Base-by-base conservation (phyloP, 129 eudicot species). In the Helianthus tuberosus region DNA sequence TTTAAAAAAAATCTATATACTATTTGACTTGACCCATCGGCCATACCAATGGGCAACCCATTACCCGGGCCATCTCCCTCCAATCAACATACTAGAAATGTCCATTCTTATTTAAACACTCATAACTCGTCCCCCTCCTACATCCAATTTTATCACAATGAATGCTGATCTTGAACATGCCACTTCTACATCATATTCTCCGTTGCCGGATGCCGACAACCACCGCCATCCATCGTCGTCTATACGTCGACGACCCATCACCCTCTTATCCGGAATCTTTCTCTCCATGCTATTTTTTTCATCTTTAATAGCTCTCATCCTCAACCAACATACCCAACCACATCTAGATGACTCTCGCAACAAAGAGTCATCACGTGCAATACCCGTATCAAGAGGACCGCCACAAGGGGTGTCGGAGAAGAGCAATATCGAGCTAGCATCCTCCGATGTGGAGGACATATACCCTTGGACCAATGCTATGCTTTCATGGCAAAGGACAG, bases 401-500 rank as follows among this genome's bases (percentile, higher is more conserved):
- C 25, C 87, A 16, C 82, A 84, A 44, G 95, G 97, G 11, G 97
- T 88, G 76, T 91, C 97, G 75, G 94, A 88, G 62, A 91, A 91
- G 82, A 60, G 43, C 32, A 79, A 77, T 62, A 72, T 80, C 82
- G 82, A 74, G 80, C 57, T 47, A 55, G 16, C 48, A 51, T 75
- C 80, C 43, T 59, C 78, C 58, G 84, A 11, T 72, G 61, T 51
- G 59, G 86, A 29, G 5, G 59, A 73, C 68, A 27, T 29, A 32
- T 90, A 62, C 53, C 84, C 91, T 10, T 94, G 97, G 98, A 94
- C 87, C 35, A 86, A 88, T 77, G 85, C 63, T 36, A 88, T 90
- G 98, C 65, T 94, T 62, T 66, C 88, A 50, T 94, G 98, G 98
- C 98, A 94, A 72, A 86, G 96, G 55, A 88, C 97, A 0, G 79